Evolutionary conservation across 768 basidiomycete genomes (phyloP).

Genomic region (Termitomyces sp.): DNA sequence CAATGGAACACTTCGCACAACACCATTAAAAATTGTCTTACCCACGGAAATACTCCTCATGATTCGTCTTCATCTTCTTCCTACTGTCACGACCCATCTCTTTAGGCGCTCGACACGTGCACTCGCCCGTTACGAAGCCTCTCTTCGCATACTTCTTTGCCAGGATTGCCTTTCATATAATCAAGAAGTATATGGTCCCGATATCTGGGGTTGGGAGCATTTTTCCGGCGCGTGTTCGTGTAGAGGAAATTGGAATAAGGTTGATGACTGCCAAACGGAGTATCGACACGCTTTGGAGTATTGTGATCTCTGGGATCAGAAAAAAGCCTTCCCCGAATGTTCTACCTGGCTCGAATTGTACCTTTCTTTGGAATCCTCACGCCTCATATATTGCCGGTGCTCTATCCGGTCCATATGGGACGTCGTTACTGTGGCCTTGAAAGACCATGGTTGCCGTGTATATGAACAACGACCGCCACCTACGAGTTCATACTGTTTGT

Average conservation of each 20-base stretch:
- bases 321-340: conserved; percentile 35
- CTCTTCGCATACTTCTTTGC: conserved; percentile 41
- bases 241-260: conserved; percentile 15
- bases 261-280: background rate
- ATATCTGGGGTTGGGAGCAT: conserved; percentile 53
- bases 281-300: conserved; percentile 7
- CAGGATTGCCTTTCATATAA: conserved; percentile 49
- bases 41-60: conserved; percentile 52
- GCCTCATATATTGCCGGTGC: conserved; percentile 12
- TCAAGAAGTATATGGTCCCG: conserved; percentile 49
- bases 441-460: conserved; percentile 40
- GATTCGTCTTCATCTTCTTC: conserved; percentile 47
- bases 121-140: conserved; percentile 38
- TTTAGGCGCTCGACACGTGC: conserved; percentile 39
- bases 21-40: conserved; percentile 23
- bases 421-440: conserved; percentile 37
- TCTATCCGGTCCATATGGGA: conserved; percentile 37
- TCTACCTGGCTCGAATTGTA: conserved; percentile 45
- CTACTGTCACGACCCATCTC: conserved; percentile 37
- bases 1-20: conserved; percentile 11
- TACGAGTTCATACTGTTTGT: conserved; percentile 5
- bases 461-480: conserved; percentile 14
- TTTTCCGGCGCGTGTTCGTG: conserved; percentile 51
- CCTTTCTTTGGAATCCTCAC: conserved; percentile 36
- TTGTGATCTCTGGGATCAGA: conserved; percentile 11